phyloP scores from a whole-genome alignment of 805 yeast genomes.

The Diddensiella transvaalensis region DNA sequence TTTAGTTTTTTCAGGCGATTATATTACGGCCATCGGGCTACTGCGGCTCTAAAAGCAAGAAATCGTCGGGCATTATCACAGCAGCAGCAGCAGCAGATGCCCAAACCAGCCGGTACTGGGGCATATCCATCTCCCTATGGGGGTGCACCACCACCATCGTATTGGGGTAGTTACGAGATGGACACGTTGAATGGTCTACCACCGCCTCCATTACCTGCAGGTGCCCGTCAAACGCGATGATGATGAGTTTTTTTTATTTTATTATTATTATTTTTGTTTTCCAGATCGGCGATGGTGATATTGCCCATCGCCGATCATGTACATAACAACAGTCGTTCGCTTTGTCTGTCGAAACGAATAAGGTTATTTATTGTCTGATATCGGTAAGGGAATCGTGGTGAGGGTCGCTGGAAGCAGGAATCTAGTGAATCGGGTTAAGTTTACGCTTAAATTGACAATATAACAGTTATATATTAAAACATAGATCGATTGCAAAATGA shows the following conservation, averaged over 20 bases:
- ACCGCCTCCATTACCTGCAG: not conserved
- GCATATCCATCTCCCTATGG: not conserved
- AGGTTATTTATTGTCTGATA: not conserved
- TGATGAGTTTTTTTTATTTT: too few species aligned
- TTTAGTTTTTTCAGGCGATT: not conserved
- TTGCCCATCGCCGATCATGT: too few species aligned
- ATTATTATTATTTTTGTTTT: too few species aligned
- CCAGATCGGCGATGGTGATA: too few species aligned
- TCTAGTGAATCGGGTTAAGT: too few species aligned
- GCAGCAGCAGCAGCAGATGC: not conserved
- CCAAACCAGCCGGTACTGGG: not conserved
- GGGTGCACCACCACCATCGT: not conserved
- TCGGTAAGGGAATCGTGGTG: too few species aligned
- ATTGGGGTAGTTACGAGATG: not conserved
- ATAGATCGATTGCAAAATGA: too few species aligned
- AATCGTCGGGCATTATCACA: not conserved
- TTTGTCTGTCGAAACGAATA: too few species aligned
- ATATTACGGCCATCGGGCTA: not conserved
- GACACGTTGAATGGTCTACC: not conserved
- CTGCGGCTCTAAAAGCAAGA: not conserved
- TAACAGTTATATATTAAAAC: too few species aligned
- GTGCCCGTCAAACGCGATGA: not conserved
- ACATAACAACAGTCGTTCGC: too few species aligned
- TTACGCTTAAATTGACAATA: too few species aligned
- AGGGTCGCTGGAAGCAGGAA: too few species aligned